Conservation (phyloP, 2,329 filamentous ascomycete genomes). For the Trichoderma simmonsii region DNA sequence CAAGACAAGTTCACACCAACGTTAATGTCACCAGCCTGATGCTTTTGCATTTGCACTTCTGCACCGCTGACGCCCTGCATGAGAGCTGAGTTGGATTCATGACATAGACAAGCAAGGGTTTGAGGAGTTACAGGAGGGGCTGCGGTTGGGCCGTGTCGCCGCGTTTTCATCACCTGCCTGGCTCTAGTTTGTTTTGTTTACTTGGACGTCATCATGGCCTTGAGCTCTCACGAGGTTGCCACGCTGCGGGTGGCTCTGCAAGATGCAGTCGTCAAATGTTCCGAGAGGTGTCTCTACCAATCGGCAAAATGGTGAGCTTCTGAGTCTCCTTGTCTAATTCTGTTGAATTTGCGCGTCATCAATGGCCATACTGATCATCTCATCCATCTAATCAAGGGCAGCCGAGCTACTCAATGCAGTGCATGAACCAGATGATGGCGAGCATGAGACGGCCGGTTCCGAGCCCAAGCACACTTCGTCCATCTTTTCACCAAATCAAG, state of each 20-base stretch:
- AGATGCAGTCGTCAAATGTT: slow-evolving; percentile 84
- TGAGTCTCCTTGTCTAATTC: neutral
- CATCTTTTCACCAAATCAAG: slow-evolving; percentile 55
- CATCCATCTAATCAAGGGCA: slow-evolving; percentile 58
- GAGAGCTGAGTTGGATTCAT: neutral
- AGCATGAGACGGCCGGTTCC: slow-evolving; percentile 38
- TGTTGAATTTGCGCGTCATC: neutral
- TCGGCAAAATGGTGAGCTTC: slow-evolving; percentile 82
- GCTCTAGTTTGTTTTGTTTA: slow-evolving; percentile 7
- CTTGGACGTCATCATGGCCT: slow-evolving; percentile 44
- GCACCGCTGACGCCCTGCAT: neutral
- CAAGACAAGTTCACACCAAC: neutral
- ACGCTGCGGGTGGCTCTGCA: slow-evolving; percentile 74
- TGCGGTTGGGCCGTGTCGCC: neutral
- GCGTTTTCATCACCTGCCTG: neutral
- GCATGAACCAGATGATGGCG: slow-evolving; percentile 57
- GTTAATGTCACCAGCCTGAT: neutral
- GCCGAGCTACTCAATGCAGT: slow-evolving; percentile 90
- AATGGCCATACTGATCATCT: slow-evolving; percentile 5
- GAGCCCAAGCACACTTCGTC: slow-evolving; percentile 42
- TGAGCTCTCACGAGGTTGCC: slow-evolving; percentile 54
- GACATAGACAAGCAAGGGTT: neutral
- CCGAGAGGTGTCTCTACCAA: slow-evolving; percentile 91
- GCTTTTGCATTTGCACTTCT: neutral
- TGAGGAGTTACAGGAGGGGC: neutral